Conservation (phyloP, 2,329 filamentous ascomycete genomes). For the Alternaria incomplexa region DNA sequence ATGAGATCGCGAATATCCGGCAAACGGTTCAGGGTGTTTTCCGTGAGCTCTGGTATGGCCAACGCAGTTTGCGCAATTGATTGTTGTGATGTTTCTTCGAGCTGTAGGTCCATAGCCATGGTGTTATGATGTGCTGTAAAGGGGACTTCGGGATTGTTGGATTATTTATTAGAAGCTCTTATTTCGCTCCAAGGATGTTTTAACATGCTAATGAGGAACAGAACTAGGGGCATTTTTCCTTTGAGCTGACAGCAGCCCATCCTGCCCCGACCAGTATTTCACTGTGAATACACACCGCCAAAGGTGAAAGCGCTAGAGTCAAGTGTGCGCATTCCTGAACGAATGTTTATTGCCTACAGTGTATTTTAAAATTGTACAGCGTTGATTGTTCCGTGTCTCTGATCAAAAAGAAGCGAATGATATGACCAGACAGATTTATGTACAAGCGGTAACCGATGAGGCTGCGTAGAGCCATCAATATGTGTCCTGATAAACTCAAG, state of each 20-base stretch:
- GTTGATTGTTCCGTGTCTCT: background rate
- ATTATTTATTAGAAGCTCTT: background rate
- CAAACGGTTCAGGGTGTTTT: background rate
- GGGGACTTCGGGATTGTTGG: background rate
- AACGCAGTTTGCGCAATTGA: background rate
- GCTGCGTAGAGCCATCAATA: background rate
- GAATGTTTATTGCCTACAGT: background rate
- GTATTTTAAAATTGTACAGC: background rate
- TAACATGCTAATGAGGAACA: background rate
- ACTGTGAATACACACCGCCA: background rate
- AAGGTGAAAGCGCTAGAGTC: background rate
- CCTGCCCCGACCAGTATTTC: background rate
- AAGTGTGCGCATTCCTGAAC: background rate
- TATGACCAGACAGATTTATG: background rate
- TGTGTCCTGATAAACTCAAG: background rate
- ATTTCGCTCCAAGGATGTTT: background rate
- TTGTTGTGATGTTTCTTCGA: background rate
- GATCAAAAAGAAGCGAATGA: background rate
- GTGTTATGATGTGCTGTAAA: background rate
- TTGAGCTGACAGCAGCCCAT: background rate
- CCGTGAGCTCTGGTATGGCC: background rate
- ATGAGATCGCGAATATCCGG: background rate
- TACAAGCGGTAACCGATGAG: background rate
- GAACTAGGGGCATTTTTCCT: background rate
- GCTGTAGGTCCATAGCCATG: background rate